Evolutionary conservation across 73 alveolate genomes (phyloP).

Genomic region (Paraurostyla sp.): DNA sequence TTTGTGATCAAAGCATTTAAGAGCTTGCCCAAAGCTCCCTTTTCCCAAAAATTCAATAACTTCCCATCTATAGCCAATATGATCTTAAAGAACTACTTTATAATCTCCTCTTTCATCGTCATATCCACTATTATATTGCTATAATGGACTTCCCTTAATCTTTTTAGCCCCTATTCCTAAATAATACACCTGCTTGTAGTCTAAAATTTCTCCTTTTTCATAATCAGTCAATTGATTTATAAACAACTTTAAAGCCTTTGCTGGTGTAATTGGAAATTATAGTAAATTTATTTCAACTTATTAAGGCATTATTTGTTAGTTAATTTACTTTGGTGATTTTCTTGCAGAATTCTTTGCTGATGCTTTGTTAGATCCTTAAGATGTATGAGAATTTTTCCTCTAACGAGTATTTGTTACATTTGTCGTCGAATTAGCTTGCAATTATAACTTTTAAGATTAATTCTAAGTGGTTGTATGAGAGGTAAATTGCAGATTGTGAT

Average conservation of each 20-base stretch:
- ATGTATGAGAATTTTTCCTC: too few species aligned
- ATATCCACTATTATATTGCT: conserved; percentile 80
- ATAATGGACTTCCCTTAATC: conserved; percentile 84
- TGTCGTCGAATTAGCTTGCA: too few species aligned
- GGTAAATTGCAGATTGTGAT: too few species aligned
- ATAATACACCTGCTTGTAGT: conserved; percentile 75
- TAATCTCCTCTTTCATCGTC: conserved; percentile 97
- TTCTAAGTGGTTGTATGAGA: too few species aligned
- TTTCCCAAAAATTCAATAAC: conserved; percentile 85
- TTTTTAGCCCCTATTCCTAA: conserved; percentile 84
- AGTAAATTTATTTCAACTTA: background rate
- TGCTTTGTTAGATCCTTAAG: background rate
- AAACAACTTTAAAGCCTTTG: conserved; percentile 76
- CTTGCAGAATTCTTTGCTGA: background rate
- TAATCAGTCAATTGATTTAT: conserved; percentile 78
- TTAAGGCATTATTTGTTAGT: background rate
- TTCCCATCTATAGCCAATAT: conserved; percentile 90
- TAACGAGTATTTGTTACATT: too few species aligned
- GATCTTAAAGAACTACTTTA: conserved; percentile 86
- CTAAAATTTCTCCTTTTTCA: conserved; percentile 84
- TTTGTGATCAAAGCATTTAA: conserved; percentile 89
- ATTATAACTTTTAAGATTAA: too few species aligned
- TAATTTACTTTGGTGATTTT: background rate
- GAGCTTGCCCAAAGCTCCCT: conserved; percentile 94
- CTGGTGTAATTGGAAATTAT: conserved; percentile 59